Conservation (phyloP, 2,329 filamentous ascomycete genomes). For the Aureobasidium sp. region DNA sequence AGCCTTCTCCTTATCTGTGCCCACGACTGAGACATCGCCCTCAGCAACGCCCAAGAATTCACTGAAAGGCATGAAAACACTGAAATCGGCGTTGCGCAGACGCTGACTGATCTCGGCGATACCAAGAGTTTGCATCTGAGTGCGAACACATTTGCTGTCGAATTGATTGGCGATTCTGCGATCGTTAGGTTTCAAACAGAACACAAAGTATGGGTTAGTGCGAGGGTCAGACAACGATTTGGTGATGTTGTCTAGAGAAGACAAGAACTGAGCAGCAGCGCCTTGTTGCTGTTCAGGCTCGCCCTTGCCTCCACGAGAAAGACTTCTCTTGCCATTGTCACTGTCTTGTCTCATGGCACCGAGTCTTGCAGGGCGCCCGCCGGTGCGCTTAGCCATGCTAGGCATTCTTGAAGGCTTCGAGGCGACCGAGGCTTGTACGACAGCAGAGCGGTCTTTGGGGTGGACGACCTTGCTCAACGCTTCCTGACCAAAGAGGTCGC, state of each 20-base stretch:
- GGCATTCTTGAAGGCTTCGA: conserved; percentile 90
- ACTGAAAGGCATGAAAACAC: conserved; percentile 87
- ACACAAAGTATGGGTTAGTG: conserved; percentile 91
- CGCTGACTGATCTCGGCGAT: conserved; percentile 96
- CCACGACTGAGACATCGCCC: conserved; percentile 75
- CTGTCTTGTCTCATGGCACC: conserved; percentile 38
- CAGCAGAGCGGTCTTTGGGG: conserved; percentile 79
- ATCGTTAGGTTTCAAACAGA: conserved; percentile 96
- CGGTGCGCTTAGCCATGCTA: conserved; percentile 81
- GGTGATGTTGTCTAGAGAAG: conserved; percentile 82
- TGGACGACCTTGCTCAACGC: conserved; percentile 89
- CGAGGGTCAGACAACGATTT: conserved; percentile 75
- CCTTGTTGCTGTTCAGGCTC: conserved; percentile 60
- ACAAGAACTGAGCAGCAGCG: conserved; percentile 85
- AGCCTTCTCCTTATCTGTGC: conserved; percentile 84
- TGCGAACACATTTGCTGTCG: conserved; percentile 95
- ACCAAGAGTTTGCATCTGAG: conserved; percentile 89
- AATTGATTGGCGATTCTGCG: conserved; percentile 96
- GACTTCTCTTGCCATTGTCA: conserved; percentile 27
- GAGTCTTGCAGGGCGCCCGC: conserved; percentile 46
- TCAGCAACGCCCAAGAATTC: conserved; percentile 90
- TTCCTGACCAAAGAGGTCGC: conserved; percentile 91
- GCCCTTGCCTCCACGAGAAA: conserved; percentile 33
- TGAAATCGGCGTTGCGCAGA: conserved; percentile 88
- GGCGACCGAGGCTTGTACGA: conserved; percentile 93